Conservation (phyloP, 1,284 basidiomycete species). For the Ustilago cynodontis region DNA sequence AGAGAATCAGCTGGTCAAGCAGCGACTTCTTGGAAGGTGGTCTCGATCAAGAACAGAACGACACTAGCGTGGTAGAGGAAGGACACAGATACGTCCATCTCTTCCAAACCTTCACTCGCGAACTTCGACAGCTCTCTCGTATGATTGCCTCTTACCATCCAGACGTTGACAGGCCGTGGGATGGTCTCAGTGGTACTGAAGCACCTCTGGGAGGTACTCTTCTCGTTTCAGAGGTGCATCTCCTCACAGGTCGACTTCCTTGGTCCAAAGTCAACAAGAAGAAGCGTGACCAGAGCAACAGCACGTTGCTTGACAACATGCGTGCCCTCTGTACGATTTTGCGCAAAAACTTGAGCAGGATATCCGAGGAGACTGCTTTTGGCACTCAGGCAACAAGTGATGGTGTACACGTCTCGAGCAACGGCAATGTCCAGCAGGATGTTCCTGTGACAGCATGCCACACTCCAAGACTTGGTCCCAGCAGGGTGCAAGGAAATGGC, state of each 20-base stretch:
- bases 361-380: conserved; percentile 25
- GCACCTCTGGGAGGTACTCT: background rate
- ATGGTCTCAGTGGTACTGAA: background rate
- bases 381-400: background rate
- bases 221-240: conserved; percentile 33
- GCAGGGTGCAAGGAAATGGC: background rate
- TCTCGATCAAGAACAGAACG: background rate
- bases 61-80: conserved; percentile 7
- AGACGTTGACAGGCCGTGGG: background rate
- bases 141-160: conserved; percentile 31
- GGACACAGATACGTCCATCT: conserved; percentile 22
- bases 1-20: conserved; percentile 12
- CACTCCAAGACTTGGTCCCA: background rate
- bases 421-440: background rate
- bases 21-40: background rate
- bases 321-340: conserved; percentile 16
- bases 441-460: background rate
- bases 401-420: background rate
- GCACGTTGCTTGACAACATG: conserved; percentile 25
- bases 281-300: conserved; percentile 20
- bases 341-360: conserved; percentile 18
- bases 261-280: conserved; percentile 26
- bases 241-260: conserved; percentile 39
- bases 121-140: conserved; percentile 16
- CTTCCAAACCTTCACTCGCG: conserved; percentile 19